These are phyloP conservation scores for Murraya koenigii DNA, from an alignment of 345 rosid genomes.

Conservation along the genomic window DNA sequence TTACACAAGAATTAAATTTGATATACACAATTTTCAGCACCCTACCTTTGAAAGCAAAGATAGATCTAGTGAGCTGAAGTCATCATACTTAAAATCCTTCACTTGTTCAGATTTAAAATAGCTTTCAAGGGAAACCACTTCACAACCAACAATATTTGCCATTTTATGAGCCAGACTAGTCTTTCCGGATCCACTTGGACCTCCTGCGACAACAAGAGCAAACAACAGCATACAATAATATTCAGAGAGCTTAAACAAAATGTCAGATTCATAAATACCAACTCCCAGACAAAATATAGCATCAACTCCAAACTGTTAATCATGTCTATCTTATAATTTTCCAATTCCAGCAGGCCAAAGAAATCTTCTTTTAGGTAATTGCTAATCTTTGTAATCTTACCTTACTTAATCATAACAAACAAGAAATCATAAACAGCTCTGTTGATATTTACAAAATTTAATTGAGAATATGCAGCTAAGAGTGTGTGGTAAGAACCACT, in stretches of 20 bases:
- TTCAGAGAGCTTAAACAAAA: neutral
- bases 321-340: neutral
- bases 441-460: neutral
- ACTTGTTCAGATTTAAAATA: conserved; percentile 84
- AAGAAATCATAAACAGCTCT: neutral
- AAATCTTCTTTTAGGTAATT: neutral
- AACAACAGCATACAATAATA: conserved; percentile 8
- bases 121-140: conserved; percentile 97
- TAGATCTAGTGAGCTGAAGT: conserved; percentile 83
- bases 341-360: neutral
- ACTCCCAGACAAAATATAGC: neutral
- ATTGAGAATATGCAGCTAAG: neutral
- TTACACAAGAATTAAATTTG: neutral
- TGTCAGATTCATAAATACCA: neutral
- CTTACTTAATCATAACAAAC: neutral
- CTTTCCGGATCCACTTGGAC: conserved; percentile 99
- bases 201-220: conserved; percentile 55
- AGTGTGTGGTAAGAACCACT: neutral
- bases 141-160: conserved; percentile 99
- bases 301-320: neutral
- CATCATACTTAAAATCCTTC: conserved; percentile 90
- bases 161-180: conserved; percentile 99
- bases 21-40: neutral
- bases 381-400: neutral
- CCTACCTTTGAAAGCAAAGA: conserved; percentile 88